These are phyloP conservation scores for Podospora comata DNA, from an alignment of 495 filamentous ascomycete genomes.

Conservation along the genomic window DNA sequence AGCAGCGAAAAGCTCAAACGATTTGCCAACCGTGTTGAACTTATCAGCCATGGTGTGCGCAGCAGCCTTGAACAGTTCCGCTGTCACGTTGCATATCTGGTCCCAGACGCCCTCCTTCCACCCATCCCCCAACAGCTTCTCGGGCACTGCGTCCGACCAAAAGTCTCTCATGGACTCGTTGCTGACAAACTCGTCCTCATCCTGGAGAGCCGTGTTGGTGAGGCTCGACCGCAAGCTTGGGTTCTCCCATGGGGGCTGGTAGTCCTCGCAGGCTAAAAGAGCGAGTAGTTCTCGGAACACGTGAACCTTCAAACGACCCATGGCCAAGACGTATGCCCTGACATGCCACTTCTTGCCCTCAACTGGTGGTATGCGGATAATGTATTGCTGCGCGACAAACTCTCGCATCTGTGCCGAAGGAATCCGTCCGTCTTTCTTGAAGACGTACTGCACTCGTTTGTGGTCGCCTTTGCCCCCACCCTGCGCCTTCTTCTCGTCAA, in stretches of 20 bases:
- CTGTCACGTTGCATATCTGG: slow-evolving; percentile 59
- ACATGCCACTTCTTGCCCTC: slow-evolving; percentile 74
- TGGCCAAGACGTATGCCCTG: slow-evolving; percentile 67
- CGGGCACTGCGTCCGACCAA: slow-evolving; percentile 50
- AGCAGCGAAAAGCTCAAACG: slow-evolving; percentile 73
- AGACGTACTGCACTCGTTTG: slow-evolving; percentile 21
- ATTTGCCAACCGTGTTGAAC: slow-evolving; percentile 58
- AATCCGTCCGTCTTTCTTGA: slow-evolving; percentile 50
- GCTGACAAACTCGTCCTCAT: slow-evolving; percentile 17
- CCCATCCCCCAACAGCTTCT: slow-evolving; percentile 24
- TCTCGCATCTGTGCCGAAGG: slow-evolving; percentile 63
- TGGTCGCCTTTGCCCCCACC: background rate
- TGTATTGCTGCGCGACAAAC: slow-evolving; percentile 74
- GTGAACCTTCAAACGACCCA: slow-evolving; percentile 64
- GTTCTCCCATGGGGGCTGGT: slow-evolving; percentile 40
- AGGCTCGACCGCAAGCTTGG: slow-evolving; percentile 38
- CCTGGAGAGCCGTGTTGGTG: slow-evolving; percentile 81
- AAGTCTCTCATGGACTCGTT: slow-evolving; percentile 58
- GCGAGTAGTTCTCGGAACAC: slow-evolving; percentile 74
- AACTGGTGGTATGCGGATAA: slow-evolving; percentile 64
- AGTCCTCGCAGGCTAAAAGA: slow-evolving; percentile 64
- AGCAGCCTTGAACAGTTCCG: slow-evolving; percentile 64
- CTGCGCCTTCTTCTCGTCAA: slow-evolving; percentile 1
- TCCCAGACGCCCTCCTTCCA: slow-evolving; percentile 51
- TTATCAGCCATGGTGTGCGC: slow-evolving; percentile 39